Evolutionary conservation across 2,329 filamentous ascomycete genomes (phyloP).

Genomic region (Aureobasidium uvarum): DNA sequence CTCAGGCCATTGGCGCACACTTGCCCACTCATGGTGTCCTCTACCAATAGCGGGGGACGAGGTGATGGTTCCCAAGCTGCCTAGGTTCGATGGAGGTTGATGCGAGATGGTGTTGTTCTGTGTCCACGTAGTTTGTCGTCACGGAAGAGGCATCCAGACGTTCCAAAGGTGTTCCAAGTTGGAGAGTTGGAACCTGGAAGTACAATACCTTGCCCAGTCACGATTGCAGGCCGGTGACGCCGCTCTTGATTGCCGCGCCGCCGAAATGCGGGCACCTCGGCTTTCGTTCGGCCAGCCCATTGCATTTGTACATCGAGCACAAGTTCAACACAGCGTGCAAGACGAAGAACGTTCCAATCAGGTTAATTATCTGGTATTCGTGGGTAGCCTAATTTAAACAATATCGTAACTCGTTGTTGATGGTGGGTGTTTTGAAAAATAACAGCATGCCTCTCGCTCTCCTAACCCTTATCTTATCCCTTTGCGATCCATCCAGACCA

Average conservation of each 20-base stretch:
- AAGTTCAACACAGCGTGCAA: neutral
- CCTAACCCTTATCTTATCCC: constrained; percentile 55
- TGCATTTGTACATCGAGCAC: neutral
- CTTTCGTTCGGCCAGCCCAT: constrained; percentile 13
- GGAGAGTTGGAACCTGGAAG: neutral
- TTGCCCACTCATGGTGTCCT: constrained; percentile 15
- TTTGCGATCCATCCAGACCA: constrained; percentile 90
- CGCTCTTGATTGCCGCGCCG: constrained; percentile 5
- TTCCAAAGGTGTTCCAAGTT: neutral
- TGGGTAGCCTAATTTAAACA: neutral
- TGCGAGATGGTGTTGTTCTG: neutral
- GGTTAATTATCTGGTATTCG: neutral
- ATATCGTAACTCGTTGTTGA: constrained; percentile 20
- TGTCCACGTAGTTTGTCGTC: neutral
- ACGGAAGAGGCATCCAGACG: neutral
- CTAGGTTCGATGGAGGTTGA: neutral
- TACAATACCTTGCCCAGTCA: neutral
- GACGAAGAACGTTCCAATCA: neutral
- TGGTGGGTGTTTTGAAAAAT: constrained; percentile 15
- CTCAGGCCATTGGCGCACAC: constrained; percentile 13
- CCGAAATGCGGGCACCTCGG: constrained; percentile 21
- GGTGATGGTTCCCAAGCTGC: neutral
- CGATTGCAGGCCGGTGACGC: constrained; percentile 11
- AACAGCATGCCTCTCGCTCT: constrained; percentile 3
- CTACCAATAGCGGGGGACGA: constrained; percentile 6